Evolutionary conservation across 371 early-diverging fungal species (phyloP), one percentile per base, ranked within the genome.

Genomic region (Furculomyces boomerangus): DNA sequence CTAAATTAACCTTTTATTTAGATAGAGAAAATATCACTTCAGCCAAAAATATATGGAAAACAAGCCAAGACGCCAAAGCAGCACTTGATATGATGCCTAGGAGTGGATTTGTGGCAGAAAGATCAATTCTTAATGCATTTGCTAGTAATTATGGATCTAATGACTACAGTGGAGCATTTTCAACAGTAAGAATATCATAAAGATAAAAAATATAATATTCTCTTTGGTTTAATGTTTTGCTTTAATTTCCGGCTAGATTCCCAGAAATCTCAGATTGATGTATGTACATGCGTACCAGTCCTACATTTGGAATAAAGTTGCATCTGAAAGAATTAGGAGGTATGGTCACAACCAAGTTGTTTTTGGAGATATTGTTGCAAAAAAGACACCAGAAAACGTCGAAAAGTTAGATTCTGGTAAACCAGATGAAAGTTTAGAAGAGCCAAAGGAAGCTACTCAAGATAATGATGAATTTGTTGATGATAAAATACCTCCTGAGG

Each of bases 211-310:
- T n/a, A n/a, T n/a, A n/a, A n/a, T n/a, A n/a, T n/a, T n/a, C n/a
- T n/a, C n/a, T n/a, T n/a, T n/a, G n/a, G n/a, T n/a, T n/a, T n/a
- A n/a, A n/a, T n/a, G 7, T 35, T 35, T 35, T 35, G 18, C 18
- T 10, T 35, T 10, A 35, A 10, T 35, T 35, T 50, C 7, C n/a
- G 25, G 31, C 7, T 47, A 48, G 55, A 75, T 95, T 29, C 92
- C 94, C 26, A 76, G 89, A 54, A 85, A 87, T 63, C 73, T 93
- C 66, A 62, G 84, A 24, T 67, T 82, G 56, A 84, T 99, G 80
- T 99, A 99, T 68, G 71, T 89, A 27, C 98, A 99, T 70, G 88
- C 96, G 3, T 96, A 93, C 60, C 99, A 99, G 71, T 91, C 93
- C 32, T 87, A 74, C 59, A 71, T 96, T 25, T 99, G 98, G 93